Conservation (phyloP, 768 basidiomycete species). For the Boletus tomentosulus region DNA sequence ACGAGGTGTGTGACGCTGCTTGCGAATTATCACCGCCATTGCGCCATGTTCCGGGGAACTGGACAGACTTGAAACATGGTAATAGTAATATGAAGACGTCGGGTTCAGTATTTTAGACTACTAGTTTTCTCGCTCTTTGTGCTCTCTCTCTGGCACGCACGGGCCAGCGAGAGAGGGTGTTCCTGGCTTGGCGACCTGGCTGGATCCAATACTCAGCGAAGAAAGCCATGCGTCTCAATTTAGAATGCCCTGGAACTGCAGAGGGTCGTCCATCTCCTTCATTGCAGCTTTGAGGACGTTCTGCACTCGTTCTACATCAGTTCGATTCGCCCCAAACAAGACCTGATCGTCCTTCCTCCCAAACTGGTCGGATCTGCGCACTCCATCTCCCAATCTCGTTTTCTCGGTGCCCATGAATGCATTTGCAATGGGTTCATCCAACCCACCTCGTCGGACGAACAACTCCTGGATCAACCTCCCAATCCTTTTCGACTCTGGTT, state of each 20-base stretch:
- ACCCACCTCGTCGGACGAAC: slow-evolving; percentile 24
- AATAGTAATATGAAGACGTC: not conserved
- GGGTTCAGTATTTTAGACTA: not conserved
- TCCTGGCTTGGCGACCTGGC: slow-evolving; percentile 15
- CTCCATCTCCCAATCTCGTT: not conserved
- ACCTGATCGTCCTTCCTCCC: slow-evolving; percentile 9
- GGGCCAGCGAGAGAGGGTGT: not conserved
- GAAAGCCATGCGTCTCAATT: slow-evolving; percentile 20
- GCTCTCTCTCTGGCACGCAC: not conserved
- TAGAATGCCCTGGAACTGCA: slow-evolving; percentile 14
- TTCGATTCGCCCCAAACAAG: slow-evolving; percentile 8
- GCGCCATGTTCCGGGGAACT: slow-evolving; percentile 27
- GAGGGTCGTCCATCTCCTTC: not conserved
- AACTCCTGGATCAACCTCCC: slow-evolving; percentile 34
- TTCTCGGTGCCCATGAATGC: slow-evolving; percentile 16
- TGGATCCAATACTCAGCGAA: slow-evolving; percentile 10
- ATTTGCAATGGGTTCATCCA: slow-evolving; percentile 10
- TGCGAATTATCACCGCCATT: slow-evolving; percentile 9
- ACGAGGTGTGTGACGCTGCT: no score
- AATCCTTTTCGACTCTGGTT: slow-evolving; percentile 54
- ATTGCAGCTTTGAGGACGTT: slow-evolving; percentile 1
- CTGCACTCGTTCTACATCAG: slow-evolving; percentile 6
- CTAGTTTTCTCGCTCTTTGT: not conserved
- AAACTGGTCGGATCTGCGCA: slow-evolving; percentile 8
- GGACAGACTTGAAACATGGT: slow-evolving; percentile 6